A percentile compares a stretch with the other conserved stretches of the same genome.
These are phyloP conservation scores for Vitis amurensis DNA, from an alignment of 164 flowering plant species.

Conservation along the genomic window DNA sequence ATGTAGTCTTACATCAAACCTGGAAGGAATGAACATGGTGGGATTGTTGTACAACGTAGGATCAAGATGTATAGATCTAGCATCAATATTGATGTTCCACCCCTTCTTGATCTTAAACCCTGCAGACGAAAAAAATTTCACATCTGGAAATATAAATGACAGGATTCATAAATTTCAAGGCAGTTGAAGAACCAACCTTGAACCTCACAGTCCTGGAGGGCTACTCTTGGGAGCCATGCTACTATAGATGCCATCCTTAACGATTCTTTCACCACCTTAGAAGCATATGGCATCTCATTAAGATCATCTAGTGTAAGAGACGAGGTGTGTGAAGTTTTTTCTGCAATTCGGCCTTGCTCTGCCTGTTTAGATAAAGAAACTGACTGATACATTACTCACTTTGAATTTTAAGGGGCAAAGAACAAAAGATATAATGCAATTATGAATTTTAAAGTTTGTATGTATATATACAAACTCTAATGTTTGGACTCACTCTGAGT, in stretches of 20 bases:
- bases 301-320: conserved; percentile 49
- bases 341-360: conserved; percentile 33
- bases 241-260: conserved; percentile 65
- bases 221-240: conserved; percentile 72
- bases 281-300: conserved; percentile 53
- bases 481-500: conserved; percentile 35
- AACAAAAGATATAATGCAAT: too few relatives aligned
- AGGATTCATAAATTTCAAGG: neutral
- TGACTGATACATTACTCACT: neutral
- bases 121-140: conserved; percentile 2
- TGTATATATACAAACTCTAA: too few relatives aligned
- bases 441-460: too few relatives aligned
- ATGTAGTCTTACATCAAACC: conserved; percentile 49
- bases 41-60: conserved; percentile 49
- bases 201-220: conserved; percentile 52
- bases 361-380: conserved; percentile 23
- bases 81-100: conserved; percentile 61
- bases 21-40: conserved; percentile 46
- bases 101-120: conserved; percentile 59
- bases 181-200: conserved; percentile 34
- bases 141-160: neutral
- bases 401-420: too few relatives aligned
- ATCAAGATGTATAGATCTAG: conserved; percentile 59
- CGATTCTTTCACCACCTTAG: conserved; percentile 70
- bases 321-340: conserved; percentile 16